Evolutionary conservation across 805 yeast genomes (phyloP), one percentile per base, ranked within the genome.

Genomic region (Candida qinlingensis): DNA sequence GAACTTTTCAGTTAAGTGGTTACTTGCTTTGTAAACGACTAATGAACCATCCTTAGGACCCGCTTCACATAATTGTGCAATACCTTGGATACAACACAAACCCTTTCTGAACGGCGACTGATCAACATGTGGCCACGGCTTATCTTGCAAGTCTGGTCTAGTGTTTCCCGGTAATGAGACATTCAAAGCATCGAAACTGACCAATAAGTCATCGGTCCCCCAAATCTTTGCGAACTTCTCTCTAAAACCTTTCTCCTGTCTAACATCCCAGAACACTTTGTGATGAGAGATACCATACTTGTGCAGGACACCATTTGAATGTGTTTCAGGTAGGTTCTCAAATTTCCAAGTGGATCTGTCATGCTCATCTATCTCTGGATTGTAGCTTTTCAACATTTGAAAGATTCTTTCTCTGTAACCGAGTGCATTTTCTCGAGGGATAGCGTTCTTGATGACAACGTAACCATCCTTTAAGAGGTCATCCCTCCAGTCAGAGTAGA

Each of bases 61-160:
- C 28, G 61, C 44, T 9, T 56, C 50, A 12, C 63, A 59, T 34
- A 64, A 47, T 36, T 57, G 58, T n/a, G 64, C 62, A 47, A 67
- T 63, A 39, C 71, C 70, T 52, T 67, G 70, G 25, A 60, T 58
- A 57, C 71, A 66, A 10, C 56, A 53, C 13, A 66, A 46, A 5
- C 67, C 66, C 4, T 49, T 39, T 42, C 65, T 63, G 49, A 47
- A 60, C 5, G 69, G 69, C 19, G 64, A 57, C 47, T 65, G 69
- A 47, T 67, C 69, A 27, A 67, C 60, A 56, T 67, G 71, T 19
- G 62, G 67, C 71, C 71, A 67, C 11, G 57, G 49, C 4, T 26
- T 48, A 11, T 19, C 5, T 37, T 45, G 12, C 1, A 30, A 5
- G 41, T 36, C 42, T 58, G 55, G 28, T 46, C 44, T 43, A 51